Percentiles rank a stretch among this genome's conserved stretches.
phyloP scores from a whole-genome alignment of 768 basidiomycete genomes.

The Macrolepiota fuliginosa region DNA sequence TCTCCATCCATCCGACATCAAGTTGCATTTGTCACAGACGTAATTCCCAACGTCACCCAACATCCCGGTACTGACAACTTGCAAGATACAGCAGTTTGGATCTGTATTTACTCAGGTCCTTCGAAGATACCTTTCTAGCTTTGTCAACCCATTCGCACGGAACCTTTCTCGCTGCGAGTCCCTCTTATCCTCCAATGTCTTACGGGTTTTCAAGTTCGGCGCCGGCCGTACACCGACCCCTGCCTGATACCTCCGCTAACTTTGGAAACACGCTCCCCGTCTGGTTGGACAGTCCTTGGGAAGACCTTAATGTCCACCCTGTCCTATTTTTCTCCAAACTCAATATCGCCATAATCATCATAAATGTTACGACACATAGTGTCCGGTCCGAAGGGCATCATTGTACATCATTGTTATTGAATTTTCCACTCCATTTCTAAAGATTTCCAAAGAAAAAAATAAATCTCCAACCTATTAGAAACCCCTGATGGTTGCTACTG shows the following conservation, averaged over 20 bases:
- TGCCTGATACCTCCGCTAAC: background rate
- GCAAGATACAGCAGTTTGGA: background rate
- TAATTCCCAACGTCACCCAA: background rate
- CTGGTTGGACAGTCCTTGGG: slow-evolving; percentile 3
- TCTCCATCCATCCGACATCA: background rate
- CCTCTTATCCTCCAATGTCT: background rate
- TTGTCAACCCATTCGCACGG: background rate
- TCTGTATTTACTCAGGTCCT: background rate
- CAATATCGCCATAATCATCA: background rate
- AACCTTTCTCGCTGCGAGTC: background rate
- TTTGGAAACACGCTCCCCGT: background rate
- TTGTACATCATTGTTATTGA: no score
- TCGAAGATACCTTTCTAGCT: background rate
- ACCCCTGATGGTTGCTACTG: slow-evolving; percentile 5
- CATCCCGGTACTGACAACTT: background rate
- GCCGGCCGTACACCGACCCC: background rate
- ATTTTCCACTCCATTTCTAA: no score
- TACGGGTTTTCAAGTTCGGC: background rate
- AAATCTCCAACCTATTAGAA: background rate
- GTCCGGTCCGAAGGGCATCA: no score
- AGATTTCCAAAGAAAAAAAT: background rate
- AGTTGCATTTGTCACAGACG: background rate
- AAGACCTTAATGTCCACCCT: background rate
- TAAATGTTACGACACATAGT: no score
- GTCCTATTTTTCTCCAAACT: background rate